Conservation (phyloP, 116 monocot genomes). For the Zostera marina region DNA sequence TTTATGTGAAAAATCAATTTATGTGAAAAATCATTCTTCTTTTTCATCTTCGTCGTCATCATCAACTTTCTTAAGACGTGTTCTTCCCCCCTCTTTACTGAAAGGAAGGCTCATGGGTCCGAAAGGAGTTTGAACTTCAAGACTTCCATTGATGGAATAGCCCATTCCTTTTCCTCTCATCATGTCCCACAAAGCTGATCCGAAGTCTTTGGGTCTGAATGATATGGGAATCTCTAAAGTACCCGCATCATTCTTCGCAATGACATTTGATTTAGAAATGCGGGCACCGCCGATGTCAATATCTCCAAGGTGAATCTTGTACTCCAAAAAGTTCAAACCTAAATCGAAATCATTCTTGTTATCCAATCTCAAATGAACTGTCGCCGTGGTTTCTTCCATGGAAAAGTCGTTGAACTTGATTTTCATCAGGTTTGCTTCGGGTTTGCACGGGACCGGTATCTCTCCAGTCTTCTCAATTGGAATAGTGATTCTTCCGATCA, state of each 20-base stretch:
- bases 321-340: constrained; percentile 22
- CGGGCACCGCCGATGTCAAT: constrained; percentile 14
- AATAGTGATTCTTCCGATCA: constrained; percentile 20
- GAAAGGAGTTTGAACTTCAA: constrained; percentile 31
- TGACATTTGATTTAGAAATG: constrained; percentile 8
- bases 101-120: constrained; percentile 36
- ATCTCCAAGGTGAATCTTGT: constrained; percentile 19
- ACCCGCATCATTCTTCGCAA: constrained; percentile 14
- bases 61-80: constrained; percentile 14
- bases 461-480: constrained; percentile 28
- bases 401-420: constrained; percentile 21
- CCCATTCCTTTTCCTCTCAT: constrained; percentile 17
- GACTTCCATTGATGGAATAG: constrained; percentile 28
- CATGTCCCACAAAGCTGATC: constrained; percentile 32
- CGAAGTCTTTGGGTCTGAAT: constrained; percentile 29
- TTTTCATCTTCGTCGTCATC: constrained; percentile 10
- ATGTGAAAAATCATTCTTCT: background rate
- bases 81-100: constrained; percentile 25
- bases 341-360: constrained; percentile 40
- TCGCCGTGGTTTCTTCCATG: constrained; percentile 24
- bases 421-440: constrained; percentile 15
- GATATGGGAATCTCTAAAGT: constrained; percentile 19
- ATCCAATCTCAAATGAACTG: constrained; percentile 16
- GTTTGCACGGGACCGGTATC: constrained; percentile 26
- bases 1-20: background rate